These are phyloP conservation scores for Saturnispora saitoi DNA, from an alignment of 805 yeast species.

Conservation along the genomic window DNA sequence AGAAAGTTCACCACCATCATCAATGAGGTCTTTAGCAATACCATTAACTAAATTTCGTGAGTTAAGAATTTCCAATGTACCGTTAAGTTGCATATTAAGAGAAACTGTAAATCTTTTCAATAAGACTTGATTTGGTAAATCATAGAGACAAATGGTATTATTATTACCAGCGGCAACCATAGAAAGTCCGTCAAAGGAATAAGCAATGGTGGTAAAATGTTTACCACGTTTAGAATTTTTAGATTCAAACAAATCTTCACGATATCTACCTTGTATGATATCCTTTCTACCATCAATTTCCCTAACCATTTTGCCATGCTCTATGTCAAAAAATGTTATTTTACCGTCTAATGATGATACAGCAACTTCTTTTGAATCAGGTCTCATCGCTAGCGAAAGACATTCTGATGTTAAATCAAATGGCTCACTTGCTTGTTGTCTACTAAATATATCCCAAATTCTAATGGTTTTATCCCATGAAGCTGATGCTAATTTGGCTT, in stretches of 20 bases:
- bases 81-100: conserved; percentile 82
- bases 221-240: conserved; percentile 78
- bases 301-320: conserved; percentile 70
- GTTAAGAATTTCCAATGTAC: conserved; percentile 72
- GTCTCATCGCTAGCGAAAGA: conserved; percentile 72
- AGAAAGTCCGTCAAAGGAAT: conserved; percentile 83
- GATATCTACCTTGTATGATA: conserved; percentile 76
- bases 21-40: conserved; percentile 75
- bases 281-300: conserved; percentile 81
- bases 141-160: conserved; percentile 85
- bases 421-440: conserved; percentile 86
- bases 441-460: conserved; percentile 85
- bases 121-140: conserved; percentile 78
- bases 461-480: conserved; percentile 96
- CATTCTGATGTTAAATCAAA: conserved; percentile 80
- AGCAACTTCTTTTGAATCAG: conserved; percentile 87
- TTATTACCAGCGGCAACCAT: conserved; percentile 91
- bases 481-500: conserved; percentile 68
- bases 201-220: conserved; percentile 70
- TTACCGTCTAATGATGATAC: conserved; percentile 87
- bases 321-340: conserved; percentile 74
- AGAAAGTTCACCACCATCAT: conserved; percentile 76
- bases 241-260: conserved; percentile 74
- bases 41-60: conserved; percentile 81
- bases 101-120: conserved; percentile 78